Conservation (phyloP, 2,329 filamentous ascomycete genomes). For the Zymoseptoria brevis region DNA sequence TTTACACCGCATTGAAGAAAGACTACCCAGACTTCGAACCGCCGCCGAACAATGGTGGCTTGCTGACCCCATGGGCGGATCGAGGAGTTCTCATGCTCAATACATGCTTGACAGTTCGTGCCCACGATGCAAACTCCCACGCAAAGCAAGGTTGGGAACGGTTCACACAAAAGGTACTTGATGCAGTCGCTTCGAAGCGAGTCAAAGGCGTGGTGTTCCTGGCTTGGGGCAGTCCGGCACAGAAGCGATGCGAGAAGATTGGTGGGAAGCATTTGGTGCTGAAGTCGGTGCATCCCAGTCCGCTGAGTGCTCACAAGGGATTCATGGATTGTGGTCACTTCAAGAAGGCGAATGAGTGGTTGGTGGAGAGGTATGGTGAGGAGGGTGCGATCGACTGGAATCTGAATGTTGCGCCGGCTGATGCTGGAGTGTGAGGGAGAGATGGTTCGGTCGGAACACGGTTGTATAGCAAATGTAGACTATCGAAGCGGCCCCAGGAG, state of each 20-base stretch:
- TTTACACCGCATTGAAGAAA: slow-evolving; percentile 79
- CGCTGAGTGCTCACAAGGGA: slow-evolving; percentile 73
- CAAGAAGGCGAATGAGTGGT: slow-evolving; percentile 75
- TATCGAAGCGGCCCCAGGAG: background rate
- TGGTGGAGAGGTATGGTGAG: slow-evolving; percentile 68
- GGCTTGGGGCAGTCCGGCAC: slow-evolving; percentile 84
- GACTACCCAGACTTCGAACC: slow-evolving; percentile 73
- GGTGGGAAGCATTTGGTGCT: slow-evolving; percentile 73
- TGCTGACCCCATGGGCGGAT: slow-evolving; percentile 89
- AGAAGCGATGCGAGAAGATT: slow-evolving; percentile 66
- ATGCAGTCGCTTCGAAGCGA: slow-evolving; percentile 70
- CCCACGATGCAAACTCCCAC: slow-evolving; percentile 81
- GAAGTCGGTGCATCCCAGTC: slow-evolving; percentile 83
- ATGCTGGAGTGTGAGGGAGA: slow-evolving; percentile 30
- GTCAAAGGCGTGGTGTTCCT: slow-evolving; percentile 83
- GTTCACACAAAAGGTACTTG: slow-evolving; percentile 87
- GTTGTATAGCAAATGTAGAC: background rate
- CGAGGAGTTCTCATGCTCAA: slow-evolving; percentile 89
- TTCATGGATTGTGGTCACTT: slow-evolving; percentile 71
- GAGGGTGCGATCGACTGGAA: slow-evolving; percentile 82
- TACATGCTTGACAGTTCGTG: slow-evolving; percentile 86
- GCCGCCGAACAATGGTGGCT: slow-evolving; percentile 69
- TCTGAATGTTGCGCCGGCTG: slow-evolving; percentile 42
- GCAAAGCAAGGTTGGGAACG: slow-evolving; percentile 82
- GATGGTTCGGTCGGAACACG: background rate